phyloP scores from a whole-genome alignment of 106 monocot genomes.

The Dioscorea zingiberensis region DNA sequence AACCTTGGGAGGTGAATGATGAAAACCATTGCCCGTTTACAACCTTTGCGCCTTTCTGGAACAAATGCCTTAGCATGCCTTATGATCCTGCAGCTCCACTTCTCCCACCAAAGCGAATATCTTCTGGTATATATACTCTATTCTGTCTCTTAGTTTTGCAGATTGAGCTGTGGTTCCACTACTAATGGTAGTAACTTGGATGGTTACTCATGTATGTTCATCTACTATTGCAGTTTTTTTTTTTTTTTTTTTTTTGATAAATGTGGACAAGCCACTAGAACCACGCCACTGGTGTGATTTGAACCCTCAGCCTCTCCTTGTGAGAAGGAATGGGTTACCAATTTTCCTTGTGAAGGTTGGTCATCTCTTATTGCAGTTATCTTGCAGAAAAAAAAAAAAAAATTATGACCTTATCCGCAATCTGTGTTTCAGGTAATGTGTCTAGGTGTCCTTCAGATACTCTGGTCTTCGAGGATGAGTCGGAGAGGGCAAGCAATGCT shows the following conservation, averaged over 20 bases:
- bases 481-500: constrained; percentile 86
- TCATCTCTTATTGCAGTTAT: no score
- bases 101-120: constrained; percentile 76
- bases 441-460: constrained; percentile 67
- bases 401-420: no score
- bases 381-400: no score
- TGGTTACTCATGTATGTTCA: no score
- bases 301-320: no score
- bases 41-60: constrained; percentile 82
- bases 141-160: neutral
- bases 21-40: constrained; percentile 59
- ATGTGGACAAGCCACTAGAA: no score
- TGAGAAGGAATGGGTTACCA: no score
- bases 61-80: constrained; percentile 90
- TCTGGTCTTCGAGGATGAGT: constrained; percentile 77
- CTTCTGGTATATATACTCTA: constrained; percentile 32
- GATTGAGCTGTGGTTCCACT: no score
- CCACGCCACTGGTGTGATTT: no score
- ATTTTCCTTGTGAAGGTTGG: no score
- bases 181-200: no score
- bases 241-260: no score
- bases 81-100: constrained; percentile 78
- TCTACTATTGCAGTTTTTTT: neutral
- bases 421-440: constrained; percentile 44
- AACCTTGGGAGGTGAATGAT: constrained; percentile 94